Conservation (phyloP, 2,329 filamentous ascomycete genomes). For the Dactylellina cionopaga region DNA sequence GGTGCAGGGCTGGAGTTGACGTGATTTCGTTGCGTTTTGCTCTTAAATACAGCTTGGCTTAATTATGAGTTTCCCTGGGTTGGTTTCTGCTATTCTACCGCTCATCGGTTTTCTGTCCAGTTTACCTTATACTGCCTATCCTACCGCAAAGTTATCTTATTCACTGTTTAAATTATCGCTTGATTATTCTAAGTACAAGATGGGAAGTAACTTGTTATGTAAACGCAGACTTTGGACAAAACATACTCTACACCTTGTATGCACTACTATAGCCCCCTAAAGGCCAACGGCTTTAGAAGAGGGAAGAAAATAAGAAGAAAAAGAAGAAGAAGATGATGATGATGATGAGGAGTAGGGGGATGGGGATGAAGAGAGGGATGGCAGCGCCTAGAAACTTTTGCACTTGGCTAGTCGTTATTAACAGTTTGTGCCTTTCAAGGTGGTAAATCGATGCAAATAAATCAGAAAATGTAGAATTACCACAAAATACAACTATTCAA, state of each 20-base stretch:
- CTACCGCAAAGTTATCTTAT: no score
- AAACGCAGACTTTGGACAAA: not conserved
- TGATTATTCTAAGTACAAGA: not conserved
- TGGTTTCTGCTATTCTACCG: no score
- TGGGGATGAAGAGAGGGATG: not conserved
- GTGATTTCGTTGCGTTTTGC: no score
- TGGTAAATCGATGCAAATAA: not conserved
- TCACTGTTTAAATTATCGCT: not conserved
- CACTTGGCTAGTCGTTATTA: not conserved
- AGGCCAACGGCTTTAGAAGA: not conserved
- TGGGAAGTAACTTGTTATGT: not conserved
- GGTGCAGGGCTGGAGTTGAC: no score
- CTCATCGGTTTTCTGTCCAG: no score
- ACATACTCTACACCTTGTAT: not conserved
- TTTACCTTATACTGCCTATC: no score
- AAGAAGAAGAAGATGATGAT: not conserved
- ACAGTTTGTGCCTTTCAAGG: not conserved
- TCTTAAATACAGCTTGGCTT: no score
- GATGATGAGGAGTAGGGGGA: no score
- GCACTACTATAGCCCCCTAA: not conserved
- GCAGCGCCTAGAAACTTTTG: not conserved
- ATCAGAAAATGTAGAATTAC: not conserved
- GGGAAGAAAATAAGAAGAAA: not conserved
- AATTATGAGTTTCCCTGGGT: no score
- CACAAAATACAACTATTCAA: conserved; percentile 1